Conservation (phyloP, 495 filamentous ascomycete genomes). For the Sordaria brevicollis region DNA sequence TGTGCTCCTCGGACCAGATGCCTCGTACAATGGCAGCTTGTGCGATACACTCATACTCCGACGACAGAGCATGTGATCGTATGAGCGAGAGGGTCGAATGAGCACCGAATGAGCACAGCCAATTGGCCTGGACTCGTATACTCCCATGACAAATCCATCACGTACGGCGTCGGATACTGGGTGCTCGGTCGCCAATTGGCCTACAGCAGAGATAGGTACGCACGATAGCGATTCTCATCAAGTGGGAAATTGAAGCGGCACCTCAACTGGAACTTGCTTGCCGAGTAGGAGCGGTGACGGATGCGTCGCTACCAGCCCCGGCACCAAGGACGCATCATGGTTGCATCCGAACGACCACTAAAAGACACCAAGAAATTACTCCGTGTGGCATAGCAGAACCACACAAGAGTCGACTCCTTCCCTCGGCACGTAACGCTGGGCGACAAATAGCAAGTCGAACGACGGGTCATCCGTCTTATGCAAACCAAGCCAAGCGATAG, state of each 20-base stretch:
- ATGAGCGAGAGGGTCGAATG: not conserved
- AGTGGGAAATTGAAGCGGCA: not conserved
- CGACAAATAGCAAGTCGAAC: not conserved
- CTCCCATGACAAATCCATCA: not conserved
- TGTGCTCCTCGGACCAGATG: not conserved
- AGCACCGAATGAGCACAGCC: no score
- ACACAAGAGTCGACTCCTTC: not conserved
- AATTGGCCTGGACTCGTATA: not conserved
- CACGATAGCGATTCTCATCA: not conserved
- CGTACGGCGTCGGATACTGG: not conserved
- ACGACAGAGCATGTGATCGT: not conserved
- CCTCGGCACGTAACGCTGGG: not conserved
- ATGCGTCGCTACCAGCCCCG: conserved; percentile 9
- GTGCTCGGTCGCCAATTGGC: not conserved
- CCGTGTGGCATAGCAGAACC: not conserved
- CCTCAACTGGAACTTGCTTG: conserved; percentile 5
- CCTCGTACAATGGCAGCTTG: not conserved
- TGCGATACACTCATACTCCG: not conserved
- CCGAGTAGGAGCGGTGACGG: conserved; percentile 9
- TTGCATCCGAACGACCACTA: conserved; percentile 10
- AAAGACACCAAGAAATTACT: not conserved
- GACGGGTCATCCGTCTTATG: not conserved
- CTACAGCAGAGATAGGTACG: not conserved
- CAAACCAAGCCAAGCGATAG: not conserved
- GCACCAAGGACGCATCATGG: conserved; percentile 10